Percentiles rank a stretch among this genome's conserved stretches.
phyloP scores from a whole-genome alignment of 192 early-diverging fungal genomes.

The Umbelopsis isabellina region DNA sequence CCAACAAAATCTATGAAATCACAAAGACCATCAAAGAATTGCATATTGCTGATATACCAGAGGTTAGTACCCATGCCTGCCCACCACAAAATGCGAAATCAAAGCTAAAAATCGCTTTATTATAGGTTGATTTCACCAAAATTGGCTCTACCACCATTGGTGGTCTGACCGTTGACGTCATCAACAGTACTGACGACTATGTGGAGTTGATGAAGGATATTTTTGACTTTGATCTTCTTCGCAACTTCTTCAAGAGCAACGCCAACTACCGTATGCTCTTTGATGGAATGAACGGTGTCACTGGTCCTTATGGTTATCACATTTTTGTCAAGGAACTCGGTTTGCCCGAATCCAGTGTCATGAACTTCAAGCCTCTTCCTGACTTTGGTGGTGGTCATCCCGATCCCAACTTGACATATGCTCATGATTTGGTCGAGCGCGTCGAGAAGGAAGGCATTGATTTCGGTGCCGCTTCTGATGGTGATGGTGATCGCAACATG shows the following conservation, averaged over 20 bases:
- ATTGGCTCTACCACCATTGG: conserved; percentile 66
- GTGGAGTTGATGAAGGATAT: conserved; percentile 83
- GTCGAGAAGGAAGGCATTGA: conserved; percentile 78
- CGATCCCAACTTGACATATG: conserved; percentile 98
- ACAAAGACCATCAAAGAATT: conserved; percentile 77
- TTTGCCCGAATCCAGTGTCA: conserved; percentile 74
- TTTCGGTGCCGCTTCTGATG: conserved; percentile 97
- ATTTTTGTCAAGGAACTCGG: conserved; percentile 93
- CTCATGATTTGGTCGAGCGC: conserved; percentile 88
- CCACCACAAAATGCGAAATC: not conserved
- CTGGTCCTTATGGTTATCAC: conserved; percentile 88
- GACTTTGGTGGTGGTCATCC: conserved; percentile 98
- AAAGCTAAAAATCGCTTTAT: not conserved
- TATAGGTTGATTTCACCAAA: conserved; percentile 71
- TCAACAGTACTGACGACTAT: conserved; percentile 91
- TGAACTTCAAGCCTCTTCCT: conserved; percentile 77
- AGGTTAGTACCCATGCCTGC: conserved; percentile 40
- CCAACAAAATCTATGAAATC: conserved; percentile 88
- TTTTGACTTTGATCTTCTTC: conserved; percentile 91
- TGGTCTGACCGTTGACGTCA: conserved; percentile 77
- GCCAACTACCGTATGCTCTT: conserved; percentile 86
- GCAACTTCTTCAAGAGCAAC: conserved; percentile 69
- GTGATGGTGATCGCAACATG: conserved; percentile 99
- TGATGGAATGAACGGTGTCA: conserved; percentile 95
- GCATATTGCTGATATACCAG: conserved; percentile 59